phyloP scores from a whole-genome alignment of 331 rosid genomes.

The Malus hybrid region DNA sequence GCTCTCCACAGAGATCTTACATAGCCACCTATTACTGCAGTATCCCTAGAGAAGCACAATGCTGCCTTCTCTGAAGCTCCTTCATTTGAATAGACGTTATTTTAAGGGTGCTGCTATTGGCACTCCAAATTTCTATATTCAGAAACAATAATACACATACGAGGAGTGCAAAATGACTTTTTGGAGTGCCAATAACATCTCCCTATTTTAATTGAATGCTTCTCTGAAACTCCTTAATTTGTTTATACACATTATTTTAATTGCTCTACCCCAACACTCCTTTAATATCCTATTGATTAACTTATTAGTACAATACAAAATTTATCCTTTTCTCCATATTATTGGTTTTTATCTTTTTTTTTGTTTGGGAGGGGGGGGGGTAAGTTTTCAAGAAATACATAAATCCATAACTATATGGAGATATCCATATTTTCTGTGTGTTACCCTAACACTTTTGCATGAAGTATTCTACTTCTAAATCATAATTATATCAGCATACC shows the following conservation, averaged over 20 bases:
- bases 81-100: not conserved
- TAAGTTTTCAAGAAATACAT: not conserved
- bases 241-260: too few species aligned
- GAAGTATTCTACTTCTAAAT: not conserved
- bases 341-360: not conserved
- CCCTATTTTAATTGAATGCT: too few species aligned
- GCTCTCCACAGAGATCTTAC: not conserved
- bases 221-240: too few species aligned
- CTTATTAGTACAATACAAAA: too few species aligned
- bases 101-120: not conserved
- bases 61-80: not conserved
- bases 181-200: too few species aligned
- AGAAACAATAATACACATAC: too few species aligned
- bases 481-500: conserved; percentile 37
- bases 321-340: not conserved
- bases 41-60: not conserved
- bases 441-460: not conserved
- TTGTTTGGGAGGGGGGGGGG: too few species aligned
- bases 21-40: not conserved
- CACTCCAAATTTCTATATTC: too few species aligned
- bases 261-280: too few species aligned
- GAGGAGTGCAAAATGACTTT: too few species aligned
- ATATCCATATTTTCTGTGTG: not conserved
- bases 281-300: too few species aligned
- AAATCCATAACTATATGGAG: not conserved